Conservation (phyloP, 768 basidiomycete genomes). For the Kwoniella dendrophila region DNA sequence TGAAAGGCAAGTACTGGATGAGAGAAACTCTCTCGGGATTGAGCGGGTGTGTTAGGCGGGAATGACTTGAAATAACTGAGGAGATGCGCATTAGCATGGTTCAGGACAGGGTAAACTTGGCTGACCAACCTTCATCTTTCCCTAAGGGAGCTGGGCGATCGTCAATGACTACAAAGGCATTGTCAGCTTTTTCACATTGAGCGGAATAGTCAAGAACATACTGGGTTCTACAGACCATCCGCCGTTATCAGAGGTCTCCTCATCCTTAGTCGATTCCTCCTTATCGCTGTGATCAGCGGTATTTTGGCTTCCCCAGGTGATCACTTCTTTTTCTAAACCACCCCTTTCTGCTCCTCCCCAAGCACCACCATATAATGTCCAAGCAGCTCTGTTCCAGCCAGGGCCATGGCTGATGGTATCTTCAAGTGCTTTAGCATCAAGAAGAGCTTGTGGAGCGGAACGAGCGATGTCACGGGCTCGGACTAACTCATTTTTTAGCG, state of each 20-base stretch:
- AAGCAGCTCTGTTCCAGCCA: constrained; percentile 31
- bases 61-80: not conserved
- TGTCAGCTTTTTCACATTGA: not conserved
- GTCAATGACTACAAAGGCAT: constrained; percentile 20
- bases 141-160: constrained; percentile 14
- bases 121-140: constrained; percentile 22
- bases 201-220: not conserved
- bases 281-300: too few species aligned
- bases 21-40: constrained; percentile 12
- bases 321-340: constrained; percentile 8
- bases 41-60: not conserved
- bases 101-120: too few species aligned
- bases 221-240: constrained; percentile 32
- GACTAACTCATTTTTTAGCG: not conserved
- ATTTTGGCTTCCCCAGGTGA: constrained; percentile 1
- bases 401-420: constrained; percentile 21
- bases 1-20: constrained; percentile 36
- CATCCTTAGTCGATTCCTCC: not conserved
- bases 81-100: not conserved
- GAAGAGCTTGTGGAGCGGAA: constrained; percentile 21
- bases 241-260: constrained; percentile 12
- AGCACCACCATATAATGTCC: constrained; percentile 32
- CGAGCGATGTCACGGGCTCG: constrained; percentile 33
- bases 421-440: constrained; percentile 35
- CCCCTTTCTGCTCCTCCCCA: constrained; percentile 25